Base-by-base conservation (phyloP, 805 yeast genomes). In the Cyberlindnera japonica region DNA sequence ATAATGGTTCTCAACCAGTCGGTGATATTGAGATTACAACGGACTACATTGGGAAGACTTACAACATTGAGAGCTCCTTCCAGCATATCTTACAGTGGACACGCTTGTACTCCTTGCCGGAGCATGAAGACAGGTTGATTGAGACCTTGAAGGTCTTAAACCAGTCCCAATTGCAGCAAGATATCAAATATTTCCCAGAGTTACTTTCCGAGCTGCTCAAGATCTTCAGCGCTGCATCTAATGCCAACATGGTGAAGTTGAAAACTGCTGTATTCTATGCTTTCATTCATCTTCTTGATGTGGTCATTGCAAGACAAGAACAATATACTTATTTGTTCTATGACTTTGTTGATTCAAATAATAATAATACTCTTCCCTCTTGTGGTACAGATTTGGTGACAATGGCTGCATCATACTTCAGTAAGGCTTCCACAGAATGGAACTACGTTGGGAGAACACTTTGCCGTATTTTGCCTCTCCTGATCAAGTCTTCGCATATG, bases 31-130 rank as follows among this genome's bases (percentile, higher is more conserved):
- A 82, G 48, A 51, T 84, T 15, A 67, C 74, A 14, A 66, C 84
- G 0, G 79, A 74, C 37, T 86, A 83, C 57, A 77, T 80, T 40
- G 95, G 96, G 19, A 81, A 74, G 49, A 58, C 65, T 13, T 83
- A 67, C 62, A 83, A 84, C 51, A 62, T 77, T 15, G 87, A 81
- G 43, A 37, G 63, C 6, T 62, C 80, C 4, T 67, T 82, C 43
- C 76, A 74, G 30, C 68, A 71, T 23, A 62, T 86, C 34, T 57
- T 80, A 48, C 69, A 72, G 44, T 77, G 81, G 74, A 74, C 67
- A 43, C 57, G 68, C 26, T 58, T 70, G 16, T 58, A 53, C 30
- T 37, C 56, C 6, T 35, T 61, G n/a, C 62, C 62, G 24, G 60
- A 61, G 19, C 71, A 71, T 50, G 74, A 70, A 43, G 59, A 59